phyloP scores from a whole-genome alignment of 2,329 filamentous ascomycete species.

The Parasarocladium wereldwijsianum region DNA sequence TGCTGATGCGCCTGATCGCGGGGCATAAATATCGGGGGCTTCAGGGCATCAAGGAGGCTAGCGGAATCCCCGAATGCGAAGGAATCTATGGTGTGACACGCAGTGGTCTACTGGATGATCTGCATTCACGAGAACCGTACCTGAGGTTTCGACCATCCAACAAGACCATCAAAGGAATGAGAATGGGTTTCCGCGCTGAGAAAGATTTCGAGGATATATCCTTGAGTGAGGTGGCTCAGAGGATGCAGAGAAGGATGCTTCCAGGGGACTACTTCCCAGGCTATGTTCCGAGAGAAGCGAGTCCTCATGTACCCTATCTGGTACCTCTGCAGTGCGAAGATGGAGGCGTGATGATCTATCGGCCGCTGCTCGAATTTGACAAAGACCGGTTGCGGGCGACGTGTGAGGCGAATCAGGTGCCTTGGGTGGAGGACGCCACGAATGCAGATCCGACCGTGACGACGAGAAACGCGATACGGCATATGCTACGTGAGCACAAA shows the following conservation, averaged over 20 bases:
- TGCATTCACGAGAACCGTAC: conserved; percentile 18
- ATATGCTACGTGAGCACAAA: conserved; percentile 39
- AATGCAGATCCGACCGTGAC: conserved; percentile 69
- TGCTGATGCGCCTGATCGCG: conserved; percentile 60
- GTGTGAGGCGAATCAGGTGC: conserved; percentile 50
- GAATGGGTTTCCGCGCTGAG: too few relatives aligned
- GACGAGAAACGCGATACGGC: conserved; percentile 63
- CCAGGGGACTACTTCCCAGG: conserved; percentile 9
- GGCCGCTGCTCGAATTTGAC: conserved; percentile 54
- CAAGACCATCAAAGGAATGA: conserved; percentile 14
- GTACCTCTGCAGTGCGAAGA: conserved; percentile 34
- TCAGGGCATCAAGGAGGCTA: conserved; percentile 48
- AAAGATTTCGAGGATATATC: too few relatives aligned
- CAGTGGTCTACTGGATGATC: conserved; percentile 43
- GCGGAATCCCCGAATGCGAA: conserved; percentile 71
- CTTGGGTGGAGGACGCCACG: conserved; percentile 75
- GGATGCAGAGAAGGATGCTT: too few relatives aligned
- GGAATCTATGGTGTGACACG: conserved; percentile 57
- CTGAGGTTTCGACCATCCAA: conserved; percentile 21
- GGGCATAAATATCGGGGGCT: conserved; percentile 59
- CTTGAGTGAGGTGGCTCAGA: too few relatives aligned
- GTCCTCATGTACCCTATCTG: conserved; percentile 16
- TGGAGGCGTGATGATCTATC: conserved; percentile 51
- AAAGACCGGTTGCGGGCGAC: conserved; percentile 64
- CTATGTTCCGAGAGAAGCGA: conserved; percentile 8